These are phyloP conservation scores for Neurospora sp. DNA, from an alignment of 495 filamentous ascomycete genomes.

Conservation along the genomic window DNA sequence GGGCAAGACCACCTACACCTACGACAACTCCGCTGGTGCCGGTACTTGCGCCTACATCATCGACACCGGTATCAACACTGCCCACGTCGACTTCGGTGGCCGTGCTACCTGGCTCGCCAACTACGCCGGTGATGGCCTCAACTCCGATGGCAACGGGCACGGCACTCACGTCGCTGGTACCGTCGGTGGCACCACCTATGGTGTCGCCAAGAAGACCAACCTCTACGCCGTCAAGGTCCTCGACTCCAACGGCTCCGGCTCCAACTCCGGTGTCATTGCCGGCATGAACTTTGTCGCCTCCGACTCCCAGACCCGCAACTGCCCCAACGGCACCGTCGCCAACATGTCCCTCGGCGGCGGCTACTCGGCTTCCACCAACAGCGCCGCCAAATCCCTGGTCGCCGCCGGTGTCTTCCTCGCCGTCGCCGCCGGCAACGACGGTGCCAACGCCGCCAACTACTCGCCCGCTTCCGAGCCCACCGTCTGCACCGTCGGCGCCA, in stretches of 20 bases:
- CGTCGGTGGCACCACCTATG: slow-evolving; percentile 37
- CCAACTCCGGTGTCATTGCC: slow-evolving; percentile 35
- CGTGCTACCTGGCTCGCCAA: slow-evolving; percentile 34
- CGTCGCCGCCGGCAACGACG: slow-evolving; percentile 47
- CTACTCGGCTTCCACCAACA: slow-evolving; percentile 43
- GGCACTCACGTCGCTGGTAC: slow-evolving; percentile 42
- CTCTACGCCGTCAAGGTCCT: slow-evolving; percentile 43
- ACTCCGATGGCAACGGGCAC: slow-evolving; percentile 42
- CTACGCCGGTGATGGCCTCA: slow-evolving; percentile 28
- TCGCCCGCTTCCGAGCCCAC: slow-evolving; percentile 46
- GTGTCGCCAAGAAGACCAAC: slow-evolving; percentile 37
- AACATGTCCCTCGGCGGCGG: slow-evolving; percentile 50
- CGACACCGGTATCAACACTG: slow-evolving; percentile 47
- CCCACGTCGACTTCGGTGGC: slow-evolving; percentile 28
- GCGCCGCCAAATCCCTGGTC: slow-evolving; percentile 38
- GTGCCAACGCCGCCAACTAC: slow-evolving; percentile 34
- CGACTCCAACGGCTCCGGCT: slow-evolving; percentile 37
- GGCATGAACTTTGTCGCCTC: slow-evolving; percentile 37
- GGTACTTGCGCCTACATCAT: slow-evolving; percentile 52
- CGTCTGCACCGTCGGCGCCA: slow-evolving; percentile 53
- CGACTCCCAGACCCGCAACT: slow-evolving; percentile 26
- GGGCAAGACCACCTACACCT: slow-evolving; percentile 46
- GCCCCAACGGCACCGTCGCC: slow-evolving; percentile 33
- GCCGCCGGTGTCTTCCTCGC: slow-evolving; percentile 42
- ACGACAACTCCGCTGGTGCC: slow-evolving; percentile 46